phyloP scores from a whole-genome alignment of 2,329 filamentous ascomycete species.

The Sordariomycetes sp. region DNA sequence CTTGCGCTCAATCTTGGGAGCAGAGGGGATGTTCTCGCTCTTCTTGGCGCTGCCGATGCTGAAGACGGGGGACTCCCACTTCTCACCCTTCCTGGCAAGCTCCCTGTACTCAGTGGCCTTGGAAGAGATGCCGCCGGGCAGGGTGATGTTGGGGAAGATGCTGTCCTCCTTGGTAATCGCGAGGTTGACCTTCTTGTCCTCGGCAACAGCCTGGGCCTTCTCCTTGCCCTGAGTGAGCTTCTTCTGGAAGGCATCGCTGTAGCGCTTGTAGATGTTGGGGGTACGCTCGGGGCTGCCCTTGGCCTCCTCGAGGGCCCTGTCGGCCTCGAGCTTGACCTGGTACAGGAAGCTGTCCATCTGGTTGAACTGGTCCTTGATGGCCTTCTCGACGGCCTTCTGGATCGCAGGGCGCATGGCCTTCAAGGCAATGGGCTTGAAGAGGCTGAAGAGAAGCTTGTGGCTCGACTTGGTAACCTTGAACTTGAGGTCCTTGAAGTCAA shows the following conservation, averaged over 20 bases:
- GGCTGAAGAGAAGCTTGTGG: slow-evolving; percentile 80
- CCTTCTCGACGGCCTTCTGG: slow-evolving; percentile 81
- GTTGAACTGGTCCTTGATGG: slow-evolving; percentile 74
- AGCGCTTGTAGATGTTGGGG: slow-evolving; percentile 80
- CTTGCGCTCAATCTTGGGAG: slow-evolving; percentile 42
- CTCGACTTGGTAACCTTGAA: slow-evolving; percentile 92
- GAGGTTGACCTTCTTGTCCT: slow-evolving; percentile 58
- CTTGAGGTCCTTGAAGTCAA: slow-evolving; percentile 71
- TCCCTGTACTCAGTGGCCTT: slow-evolving; percentile 94
- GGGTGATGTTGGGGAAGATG: slow-evolving; percentile 75
- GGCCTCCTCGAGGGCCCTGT: slow-evolving; percentile 55
- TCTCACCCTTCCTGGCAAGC: slow-evolving; percentile 76
- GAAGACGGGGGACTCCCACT: slow-evolving; percentile 94
- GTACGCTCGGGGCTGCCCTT: slow-evolving; percentile 56
- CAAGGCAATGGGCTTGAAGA: slow-evolving; percentile 83
- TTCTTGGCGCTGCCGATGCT: slow-evolving; percentile 69
- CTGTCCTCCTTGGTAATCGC: slow-evolving; percentile 65
- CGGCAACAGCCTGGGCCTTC: slow-evolving; percentile 53
- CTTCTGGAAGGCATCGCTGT: slow-evolving; percentile 66
- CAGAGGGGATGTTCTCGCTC: slow-evolving; percentile 61
- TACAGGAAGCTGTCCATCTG: slow-evolving; percentile 66
- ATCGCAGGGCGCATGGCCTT: slow-evolving; percentile 76
- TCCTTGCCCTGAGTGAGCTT: slow-evolving; percentile 67
- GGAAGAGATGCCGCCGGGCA: slow-evolving; percentile 75
- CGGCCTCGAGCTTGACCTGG: slow-evolving; percentile 74